Percentiles rank a stretch among this genome's conserved stretches.
phyloP scores from a whole-genome alignment of 73 alveolate species.

The Paramecium tetraurelia region DNA sequence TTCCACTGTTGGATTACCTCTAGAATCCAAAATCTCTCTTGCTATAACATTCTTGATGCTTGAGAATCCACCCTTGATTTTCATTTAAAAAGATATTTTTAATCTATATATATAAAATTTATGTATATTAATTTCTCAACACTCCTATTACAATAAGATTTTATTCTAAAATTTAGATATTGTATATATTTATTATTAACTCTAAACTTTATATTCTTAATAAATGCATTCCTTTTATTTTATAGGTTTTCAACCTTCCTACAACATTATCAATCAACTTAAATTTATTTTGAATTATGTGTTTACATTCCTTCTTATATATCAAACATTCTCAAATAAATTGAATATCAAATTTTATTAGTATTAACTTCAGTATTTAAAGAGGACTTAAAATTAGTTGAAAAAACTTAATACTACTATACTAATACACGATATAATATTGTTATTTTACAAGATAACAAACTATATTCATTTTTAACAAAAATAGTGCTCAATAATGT shows the following conservation, averaged over 20 bases:
- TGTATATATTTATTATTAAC: not conserved
- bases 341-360: too few relatives aligned
- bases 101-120: not conserved
- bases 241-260: too few relatives aligned
- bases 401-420: not conserved
- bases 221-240: not conserved
- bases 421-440: too few relatives aligned
- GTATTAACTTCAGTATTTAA: too few relatives aligned
- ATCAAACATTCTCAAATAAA: not conserved
- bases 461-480: too few relatives aligned
- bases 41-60: slow-evolving; percentile 85
- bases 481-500: too few relatives aligned
- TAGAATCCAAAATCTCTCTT: slow-evolving; percentile 92
- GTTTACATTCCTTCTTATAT: too few relatives aligned
- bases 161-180: not conserved
- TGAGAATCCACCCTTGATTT: slow-evolving; percentile 15
- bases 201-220: not conserved
- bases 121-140: not conserved
- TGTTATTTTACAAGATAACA: too few relatives aligned
- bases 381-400: not conserved
- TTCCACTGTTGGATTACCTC: slow-evolving; percentile 98
- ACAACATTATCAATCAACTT: too few relatives aligned
- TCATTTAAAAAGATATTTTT: slow-evolving; percentile 47
- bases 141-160: not conserved
- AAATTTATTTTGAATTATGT: too few relatives aligned